Percentiles rank a stretch among this genome's conserved stretches.
phyloP scores from a whole-genome alignment of 2,329 filamentous ascomycete species.

The Xylariomycetidae sp. region DNA sequence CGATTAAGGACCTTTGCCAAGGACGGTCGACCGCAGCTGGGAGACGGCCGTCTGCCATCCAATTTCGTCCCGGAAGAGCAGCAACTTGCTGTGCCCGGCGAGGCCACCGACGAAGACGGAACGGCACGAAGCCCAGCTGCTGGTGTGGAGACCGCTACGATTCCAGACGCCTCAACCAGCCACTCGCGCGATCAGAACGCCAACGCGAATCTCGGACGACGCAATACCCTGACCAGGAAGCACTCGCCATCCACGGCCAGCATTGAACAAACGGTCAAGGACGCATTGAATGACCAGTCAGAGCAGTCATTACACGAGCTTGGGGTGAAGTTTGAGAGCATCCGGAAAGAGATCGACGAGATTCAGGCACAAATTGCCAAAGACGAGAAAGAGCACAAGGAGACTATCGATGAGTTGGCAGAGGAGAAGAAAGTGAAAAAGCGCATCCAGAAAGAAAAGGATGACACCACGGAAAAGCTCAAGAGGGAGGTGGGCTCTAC shows the following conservation, averaged over 20 bases:
- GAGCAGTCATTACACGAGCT: constrained; percentile 69
- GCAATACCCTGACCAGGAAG: constrained; percentile 66
- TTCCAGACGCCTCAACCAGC: constrained; percentile 53
- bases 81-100: constrained; percentile 30
- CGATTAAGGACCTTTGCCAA: constrained; percentile 70
- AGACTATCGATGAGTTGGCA: constrained; percentile 60
- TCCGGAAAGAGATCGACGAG: constrained; percentile 80
- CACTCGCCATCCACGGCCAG: constrained; percentile 66
- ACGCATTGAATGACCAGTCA: constrained; percentile 43
- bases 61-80: constrained; percentile 50
- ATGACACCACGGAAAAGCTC: constrained; percentile 80
- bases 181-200: constrained; percentile 60
- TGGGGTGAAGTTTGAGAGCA: constrained; percentile 71
- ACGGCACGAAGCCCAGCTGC: constrained; percentile 45
- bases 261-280: constrained; percentile 43
- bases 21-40: constrained; percentile 57
- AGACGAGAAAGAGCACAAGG: constrained; percentile 65
- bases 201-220: constrained; percentile 36
- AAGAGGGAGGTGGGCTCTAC: constrained; percentile 74
- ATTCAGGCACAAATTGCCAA: constrained; percentile 62
- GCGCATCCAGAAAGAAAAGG: constrained; percentile 77
- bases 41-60: constrained; percentile 49
- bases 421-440: constrained; percentile 75
- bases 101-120: constrained; percentile 45
- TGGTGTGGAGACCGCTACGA: constrained; percentile 53